Percentiles rank a stretch among this genome's conserved stretches.
phyloP scores from a whole-genome alignment of 2,329 filamentous ascomycete species.

The Aspergillus unguis region DNA sequence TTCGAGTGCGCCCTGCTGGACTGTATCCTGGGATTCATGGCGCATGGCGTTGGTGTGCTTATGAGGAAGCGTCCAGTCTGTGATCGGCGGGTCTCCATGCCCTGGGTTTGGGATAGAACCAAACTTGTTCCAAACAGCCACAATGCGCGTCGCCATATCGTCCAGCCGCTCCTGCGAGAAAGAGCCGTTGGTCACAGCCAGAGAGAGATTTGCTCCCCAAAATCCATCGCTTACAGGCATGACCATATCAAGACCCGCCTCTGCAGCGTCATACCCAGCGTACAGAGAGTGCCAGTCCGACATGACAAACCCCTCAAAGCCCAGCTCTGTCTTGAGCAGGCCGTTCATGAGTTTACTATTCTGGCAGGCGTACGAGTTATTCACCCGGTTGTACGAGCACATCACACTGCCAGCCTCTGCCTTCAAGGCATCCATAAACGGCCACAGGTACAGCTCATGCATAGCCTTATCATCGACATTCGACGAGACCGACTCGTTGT shows the following conservation, averaged over 20 bases:
- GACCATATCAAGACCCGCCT: background rate
- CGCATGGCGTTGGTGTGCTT: conserved; percentile 54
- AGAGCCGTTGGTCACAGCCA: conserved; percentile 12
- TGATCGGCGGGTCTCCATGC: conserved; percentile 17
- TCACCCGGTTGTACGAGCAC: conserved; percentile 62
- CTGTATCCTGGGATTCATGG: conserved; percentile 23
- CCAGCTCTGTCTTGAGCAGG: conserved; percentile 72
- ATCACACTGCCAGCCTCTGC: conserved; percentile 59
- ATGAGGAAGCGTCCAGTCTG: conserved; percentile 44
- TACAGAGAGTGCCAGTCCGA: conserved; percentile 77
- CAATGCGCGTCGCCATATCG: conserved; percentile 15
- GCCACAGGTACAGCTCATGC: conserved; percentile 66
- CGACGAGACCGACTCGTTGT: conserved; percentile 47
- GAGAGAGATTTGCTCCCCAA: conserved; percentile 22
- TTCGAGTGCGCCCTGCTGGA: conserved; percentile 53
- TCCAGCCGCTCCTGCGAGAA: conserved; percentile 7
- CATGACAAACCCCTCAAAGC: conserved; percentile 72
- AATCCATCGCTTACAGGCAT: background rate
- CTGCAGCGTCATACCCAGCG: conserved; percentile 61
- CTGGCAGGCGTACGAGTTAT: conserved; percentile 76
- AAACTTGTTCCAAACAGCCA: conserved; percentile 13
- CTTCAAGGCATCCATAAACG: conserved; percentile 60
- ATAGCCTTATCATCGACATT: conserved; percentile 65
- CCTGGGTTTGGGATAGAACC: conserved; percentile 33
- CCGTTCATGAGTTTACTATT: conserved; percentile 75